Evolutionary conservation across 345 rosid species (phyloP).

Genomic region (Diplotaxis tenuifolia): DNA sequence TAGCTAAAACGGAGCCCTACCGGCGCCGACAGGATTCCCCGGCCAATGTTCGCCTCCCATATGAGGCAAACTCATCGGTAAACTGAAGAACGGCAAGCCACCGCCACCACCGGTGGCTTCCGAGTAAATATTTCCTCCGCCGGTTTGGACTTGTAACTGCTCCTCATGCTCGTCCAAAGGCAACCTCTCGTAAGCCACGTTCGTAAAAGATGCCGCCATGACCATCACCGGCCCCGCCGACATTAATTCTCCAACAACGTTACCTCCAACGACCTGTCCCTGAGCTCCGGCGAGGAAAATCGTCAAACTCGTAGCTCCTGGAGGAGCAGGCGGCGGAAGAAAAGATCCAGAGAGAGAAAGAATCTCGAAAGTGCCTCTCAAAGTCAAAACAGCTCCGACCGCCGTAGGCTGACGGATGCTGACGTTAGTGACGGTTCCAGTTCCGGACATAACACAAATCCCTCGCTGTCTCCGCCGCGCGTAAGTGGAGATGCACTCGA

Average conservation of each 20-base stretch:
- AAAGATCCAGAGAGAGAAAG: constrained; percentile 86
- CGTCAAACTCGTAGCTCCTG: constrained; percentile 87
- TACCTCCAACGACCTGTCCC: constrained; percentile 95
- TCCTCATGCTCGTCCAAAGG: constrained; percentile 90
- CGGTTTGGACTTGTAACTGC: constrained; percentile 56
- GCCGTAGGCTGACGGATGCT: constrained; percentile 88
- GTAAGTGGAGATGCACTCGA: constrained; percentile 83
- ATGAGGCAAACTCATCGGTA: constrained; percentile 77
- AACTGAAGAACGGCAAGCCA: constrained; percentile 72
- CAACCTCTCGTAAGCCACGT: constrained; percentile 89
- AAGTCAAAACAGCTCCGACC: constrained; percentile 68
- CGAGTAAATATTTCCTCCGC: constrained; percentile 35
- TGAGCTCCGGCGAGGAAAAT: constrained; percentile 84
- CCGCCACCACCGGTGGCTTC: constrained; percentile 43
- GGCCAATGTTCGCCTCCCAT: constrained; percentile 82
- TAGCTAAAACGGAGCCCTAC: constrained; percentile 61
- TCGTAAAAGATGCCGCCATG: constrained; percentile 85
- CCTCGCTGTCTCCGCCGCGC: constrained; percentile 91
- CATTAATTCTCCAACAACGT: constrained; percentile 83
- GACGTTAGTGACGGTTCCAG: constrained; percentile 89
- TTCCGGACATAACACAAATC: constrained; percentile 79
- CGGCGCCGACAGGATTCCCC: constrained; percentile 55
- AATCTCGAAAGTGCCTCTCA: constrained; percentile 92
- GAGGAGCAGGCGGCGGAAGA: constrained; percentile 95
- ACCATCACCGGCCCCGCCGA: constrained; percentile 96